These are phyloP conservation scores for Ceratobasidium theobromae DNA, from an alignment of 1,284 basidiomycete species.

Conservation along the genomic window DNA sequence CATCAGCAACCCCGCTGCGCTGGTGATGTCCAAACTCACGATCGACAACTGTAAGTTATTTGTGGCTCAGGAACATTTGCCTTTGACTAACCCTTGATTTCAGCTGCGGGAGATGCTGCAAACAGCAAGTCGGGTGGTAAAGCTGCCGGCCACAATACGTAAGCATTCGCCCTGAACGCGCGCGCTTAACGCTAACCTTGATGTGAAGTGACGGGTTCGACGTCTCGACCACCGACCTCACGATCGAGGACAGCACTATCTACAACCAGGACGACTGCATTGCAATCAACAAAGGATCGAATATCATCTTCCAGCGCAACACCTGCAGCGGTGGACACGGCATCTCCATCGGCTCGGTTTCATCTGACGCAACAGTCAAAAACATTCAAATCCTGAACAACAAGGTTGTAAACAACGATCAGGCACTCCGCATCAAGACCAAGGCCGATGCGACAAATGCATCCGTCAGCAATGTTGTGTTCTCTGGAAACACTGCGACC, in stretches of 20 bases:
- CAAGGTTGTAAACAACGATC: constrained; percentile 35
- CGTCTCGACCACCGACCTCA: constrained; percentile 28
- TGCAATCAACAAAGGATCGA: too few species aligned
- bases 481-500: constrained; percentile 31
- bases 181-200: constrained; percentile 42
- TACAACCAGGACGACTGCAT: constrained; percentile 39
- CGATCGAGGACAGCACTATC: constrained; percentile 35
- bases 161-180: too few species aligned
- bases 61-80: not conserved
- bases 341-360: constrained; percentile 37
- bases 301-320: too few species aligned
- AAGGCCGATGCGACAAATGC: constrained; percentile 35
- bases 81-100: not conserved
- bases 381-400: constrained; percentile 36
- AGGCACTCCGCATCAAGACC: too few species aligned
- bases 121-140: constrained; percentile 51
- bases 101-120: constrained; percentile 45
- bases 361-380: constrained; percentile 35
- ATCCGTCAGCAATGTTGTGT: constrained; percentile 36
- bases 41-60: constrained; percentile 46
- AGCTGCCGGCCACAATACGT: constrained; percentile 48
- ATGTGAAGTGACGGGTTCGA: constrained; percentile 31
- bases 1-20: constrained; percentile 43
- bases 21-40: constrained; percentile 43
- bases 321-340: constrained; percentile 38